phyloP scores from a whole-genome alignment of 345 rosid genomes.

The thale cress (Arabidopsis thaliana) region TAIR10.1 NC_003070.9:23000501-23001000 shows the following conservation, averaged over 20 bases:
- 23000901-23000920: slow-evolving; percentile 66
- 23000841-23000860: slow-evolving; percentile 70
- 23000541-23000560: slow-evolving; percentile 68
- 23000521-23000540: slow-evolving; percentile 78
- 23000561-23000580: slow-evolving; percentile 68
- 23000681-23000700: slow-evolving; percentile 62
- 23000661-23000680: slow-evolving; percentile 68
- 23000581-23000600: slow-evolving; percentile 53
- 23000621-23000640: not conserved
- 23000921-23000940: slow-evolving; percentile 61
- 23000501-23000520: slow-evolving; percentile 61
- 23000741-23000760: slow-evolving; percentile 62
- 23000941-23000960: slow-evolving; percentile 68
- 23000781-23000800: slow-evolving; percentile 56
- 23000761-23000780: slow-evolving; percentile 79
- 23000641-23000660: slow-evolving; percentile 2
- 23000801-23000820: slow-evolving; percentile 52
- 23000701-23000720: slow-evolving; percentile 60
- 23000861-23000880: slow-evolving; percentile 72
- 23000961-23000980: slow-evolving; percentile 64
- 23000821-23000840: slow-evolving; percentile 72
- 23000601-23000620: not conserved
- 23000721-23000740: slow-evolving; percentile 62
- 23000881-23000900: slow-evolving; percentile 62
- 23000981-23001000: slow-evolving; percentile 61